A percentile compares a stretch with the other conserved stretches of the same genome.
Conservation (phyloP, 176 grass and related monocot genomes). For the Zea mays region DNA sequence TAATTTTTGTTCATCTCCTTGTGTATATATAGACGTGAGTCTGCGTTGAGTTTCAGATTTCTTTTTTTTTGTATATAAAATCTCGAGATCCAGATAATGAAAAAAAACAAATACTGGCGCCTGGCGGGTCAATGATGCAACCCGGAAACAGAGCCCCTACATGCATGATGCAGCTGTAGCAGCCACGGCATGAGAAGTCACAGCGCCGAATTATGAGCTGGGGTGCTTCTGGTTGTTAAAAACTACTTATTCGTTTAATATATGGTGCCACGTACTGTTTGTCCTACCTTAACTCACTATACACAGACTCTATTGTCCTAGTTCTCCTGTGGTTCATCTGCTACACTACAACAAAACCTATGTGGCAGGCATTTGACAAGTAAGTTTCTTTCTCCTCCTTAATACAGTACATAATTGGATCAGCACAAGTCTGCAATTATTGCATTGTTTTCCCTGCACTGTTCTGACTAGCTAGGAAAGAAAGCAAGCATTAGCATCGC, state of each 20-base stretch:
- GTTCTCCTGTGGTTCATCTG: slow-evolving; percentile 26
- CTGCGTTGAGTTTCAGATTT: background rate
- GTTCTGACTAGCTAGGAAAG: background rate
- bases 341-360: background rate
- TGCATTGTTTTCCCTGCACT: too few species aligned
- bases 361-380: slow-evolving; percentile 30
- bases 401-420: background rate
- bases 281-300: slow-evolving; percentile 3
- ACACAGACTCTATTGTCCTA: slow-evolving; percentile 8
- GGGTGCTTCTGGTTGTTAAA: background rate
- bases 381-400: background rate
- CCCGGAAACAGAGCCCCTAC: too few species aligned
- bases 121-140: background rate
- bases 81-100: background rate
- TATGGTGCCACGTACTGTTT: too few species aligned
- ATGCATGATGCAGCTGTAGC: too few species aligned
- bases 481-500: background rate
- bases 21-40: background rate
- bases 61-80: background rate
- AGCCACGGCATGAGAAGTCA: too few species aligned
- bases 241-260: too few species aligned
- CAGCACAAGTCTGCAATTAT: background rate
- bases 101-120: background rate
- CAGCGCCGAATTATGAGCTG: background rate
- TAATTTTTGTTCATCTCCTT: too few species aligned